Evolutionary conservation across 2,329 filamentous ascomycete genomes (phyloP), one percentile per base, ranked within the genome.

Genomic region (Hypomyces perniciosus): DNA sequence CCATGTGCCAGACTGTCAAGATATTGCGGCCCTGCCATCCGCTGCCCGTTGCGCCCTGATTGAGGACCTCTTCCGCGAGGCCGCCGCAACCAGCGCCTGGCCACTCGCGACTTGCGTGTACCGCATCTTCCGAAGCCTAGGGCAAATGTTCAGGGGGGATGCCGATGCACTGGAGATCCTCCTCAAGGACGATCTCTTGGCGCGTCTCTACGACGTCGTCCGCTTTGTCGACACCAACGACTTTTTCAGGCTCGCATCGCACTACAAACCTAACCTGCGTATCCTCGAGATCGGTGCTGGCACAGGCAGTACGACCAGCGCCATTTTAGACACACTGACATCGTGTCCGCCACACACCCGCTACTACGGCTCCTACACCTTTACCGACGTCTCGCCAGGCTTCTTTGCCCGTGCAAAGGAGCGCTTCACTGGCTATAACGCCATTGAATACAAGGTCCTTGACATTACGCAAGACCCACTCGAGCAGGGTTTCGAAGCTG

Each of bases 271-370:
- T 1, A 53, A 58, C 8, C 55, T 72, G 9, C 59, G 63, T 3
- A 62, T 73, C 29, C 58, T 74, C 1, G 70, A 74, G 51, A 62
- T 74, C 34, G 71, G 70, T 3, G 68, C 66, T 7, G 69, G 69
- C 1, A 71, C 64, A 0, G 68, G 68, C 8, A 39, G 46, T 8
- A 34, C 29, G 5, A 43, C 46, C 8, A 26, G 34, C 8, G n/a
- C n/a, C 1, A 30, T 43, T n/a, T 27, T 48, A 9, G 34, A 47
- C 5, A 34, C 27, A 10, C 6, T n/a, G 27, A 39, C 10, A 13
- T 39, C 37, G 20, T 4, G 9, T 10, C 27, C 5, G 13, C n/a
- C 1, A 27, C 10, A 5, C 10, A n/a, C 20, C 38, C 39, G 29
- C 46, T 39, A 13, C 20, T 47, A 40, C 20, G 27, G 34, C 45